Base-by-base conservation (phyloP, 2,329 filamentous ascomycete species). In the Akanthomyces uredinophilus region DNA sequence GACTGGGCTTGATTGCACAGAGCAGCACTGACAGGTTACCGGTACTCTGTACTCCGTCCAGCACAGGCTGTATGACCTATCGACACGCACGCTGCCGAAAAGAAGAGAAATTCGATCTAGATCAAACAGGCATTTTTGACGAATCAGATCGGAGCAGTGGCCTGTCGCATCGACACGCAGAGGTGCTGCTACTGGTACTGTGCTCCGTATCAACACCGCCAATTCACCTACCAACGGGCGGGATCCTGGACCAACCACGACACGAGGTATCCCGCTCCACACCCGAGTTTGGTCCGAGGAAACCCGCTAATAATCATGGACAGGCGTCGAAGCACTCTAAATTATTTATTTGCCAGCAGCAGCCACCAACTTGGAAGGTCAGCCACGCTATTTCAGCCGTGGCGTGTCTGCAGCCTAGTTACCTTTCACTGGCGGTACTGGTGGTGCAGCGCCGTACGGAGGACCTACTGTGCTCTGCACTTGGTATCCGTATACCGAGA, bases 221-320 rank as follows among this genome's bases (percentile, higher is more conserved):
- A 5, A 29, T 29, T 29, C 6, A 29, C 27, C 39, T 35, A n/a
- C 29, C 54, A 57, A 57, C 43, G 54, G 54, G 54, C 54, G 54
- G 54, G 49, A 57, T 14, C 54, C 29, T 57, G 54, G 54, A 18
- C 43, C 54, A 57, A 57, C 54, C 54, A 39, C 20, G 27, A 56
- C 27, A n/a, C 39, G 11, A 46, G 41, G 27, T 39, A 24, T 47
- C 43, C 54, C 32, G 54, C 43, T 57, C 54, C 54, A 57, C 54
- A 39, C 14, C 43, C 54, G 29, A 57, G 54, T 46, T 57, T 46
- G 29, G 20, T 39, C 54, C 54, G 54, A 57, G n/a, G 43, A 22
- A 41, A 18, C 41, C 39, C 22, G 51, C 51, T 32, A 29, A n/a
- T 51, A 10, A 10, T 29, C 6, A 39, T 39, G 37, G 37, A 3